These are phyloP conservation scores for Ustilago lituana DNA, from an alignment of 1,284 basidiomycete species.

Conservation along the genomic window DNA sequence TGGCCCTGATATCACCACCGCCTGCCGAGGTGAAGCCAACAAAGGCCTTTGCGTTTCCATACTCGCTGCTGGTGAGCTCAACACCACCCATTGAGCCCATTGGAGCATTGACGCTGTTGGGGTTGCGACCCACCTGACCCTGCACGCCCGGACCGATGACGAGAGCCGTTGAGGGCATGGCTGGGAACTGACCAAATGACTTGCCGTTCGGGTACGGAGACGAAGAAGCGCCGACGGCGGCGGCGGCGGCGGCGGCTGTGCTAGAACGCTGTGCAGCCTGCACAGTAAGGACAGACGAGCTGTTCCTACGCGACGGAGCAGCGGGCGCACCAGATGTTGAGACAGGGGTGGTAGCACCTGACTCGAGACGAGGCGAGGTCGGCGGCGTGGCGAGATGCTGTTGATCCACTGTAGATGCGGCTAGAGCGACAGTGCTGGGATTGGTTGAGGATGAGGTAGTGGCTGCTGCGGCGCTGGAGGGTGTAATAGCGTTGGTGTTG, in stretches of 20 bases:
- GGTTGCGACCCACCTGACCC: constrained; percentile 51
- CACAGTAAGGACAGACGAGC: constrained; percentile 21
- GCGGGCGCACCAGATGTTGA: constrained; percentile 3
- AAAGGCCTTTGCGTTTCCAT: constrained; percentile 54
- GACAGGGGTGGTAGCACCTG: constrained; percentile 15
- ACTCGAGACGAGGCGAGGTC: constrained; percentile 25
- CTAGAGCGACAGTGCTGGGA: constrained; percentile 20
- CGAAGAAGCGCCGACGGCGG: constrained; percentile 9
- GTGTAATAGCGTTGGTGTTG: not conserved
- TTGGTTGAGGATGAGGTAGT: constrained; percentile 8
- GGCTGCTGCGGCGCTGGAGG: too few relatives aligned
- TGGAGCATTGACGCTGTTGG: constrained; percentile 29
- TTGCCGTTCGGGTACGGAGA: constrained; percentile 32
- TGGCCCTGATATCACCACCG: constrained; percentile 24
- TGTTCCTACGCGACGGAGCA: constrained; percentile 14
- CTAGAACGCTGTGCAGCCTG: constrained; percentile 15
- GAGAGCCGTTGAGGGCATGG: constrained; percentile 57
- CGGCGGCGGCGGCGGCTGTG: constrained; percentile 6
- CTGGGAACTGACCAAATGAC: constrained; percentile 19
- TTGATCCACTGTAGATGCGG: constrained; percentile 30
- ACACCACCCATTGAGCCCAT: constrained; percentile 33
- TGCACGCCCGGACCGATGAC: constrained; percentile 63
- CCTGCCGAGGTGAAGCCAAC: constrained; percentile 54
- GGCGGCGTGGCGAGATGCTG: constrained; percentile 24
- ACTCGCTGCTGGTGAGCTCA: constrained; percentile 26